Evolutionary conservation across 2,329 filamentous ascomycete species (phyloP), one percentile per base, ranked within the genome.

Genomic region (Massarina eburnea): DNA sequence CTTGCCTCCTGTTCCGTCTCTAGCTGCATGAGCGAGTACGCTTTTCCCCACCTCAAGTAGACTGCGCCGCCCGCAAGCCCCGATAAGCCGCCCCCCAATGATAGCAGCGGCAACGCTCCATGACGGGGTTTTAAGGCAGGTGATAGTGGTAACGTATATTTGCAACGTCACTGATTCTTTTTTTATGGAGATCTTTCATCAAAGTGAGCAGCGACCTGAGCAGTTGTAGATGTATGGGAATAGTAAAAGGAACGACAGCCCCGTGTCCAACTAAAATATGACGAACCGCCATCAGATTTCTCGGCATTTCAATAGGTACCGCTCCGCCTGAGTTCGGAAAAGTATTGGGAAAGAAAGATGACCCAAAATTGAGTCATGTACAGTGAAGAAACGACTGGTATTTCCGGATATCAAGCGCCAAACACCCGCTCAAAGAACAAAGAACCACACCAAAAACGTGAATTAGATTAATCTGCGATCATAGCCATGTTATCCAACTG

Each of bases 1-100:
- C 60, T 81, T 81, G 6, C 79, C 79, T 0, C 79, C 78, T 0
- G 80, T 74, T 0, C 76, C 71, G 32, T 78, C 68, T 4, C 73
- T 67, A 1, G 77, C 77, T 51, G 81, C 79, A 1, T 81, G 61
- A 0, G 81, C 67, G 0, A 74, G 45, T n/a, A 67, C 64, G 0
- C 68, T 70, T 4, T 76, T 57, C 1, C 73, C 73, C 0, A 68
- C 67, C 1, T 57, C 40, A 3, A 68, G 57, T 2, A 76, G 8
- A 73, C 66, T 15, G 67, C 22, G 8, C n/a, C 53, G 10, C 50
- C 41, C 12, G 29, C 30, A 22, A 54, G 46, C 17, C 48, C 51
- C n/a, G 45, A 39, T 1, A 54, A 34, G 3, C 76, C 75, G 0
- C 71, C 75, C 2, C n/a, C 76, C 76, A 19, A 77, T 54, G 27